Percentiles rank a stretch among this genome's conserved stretches.
Evolutionary conservation across 768 basidiomycete species (phyloP).

Genomic region (Pulveroboletus sp.): DNA sequence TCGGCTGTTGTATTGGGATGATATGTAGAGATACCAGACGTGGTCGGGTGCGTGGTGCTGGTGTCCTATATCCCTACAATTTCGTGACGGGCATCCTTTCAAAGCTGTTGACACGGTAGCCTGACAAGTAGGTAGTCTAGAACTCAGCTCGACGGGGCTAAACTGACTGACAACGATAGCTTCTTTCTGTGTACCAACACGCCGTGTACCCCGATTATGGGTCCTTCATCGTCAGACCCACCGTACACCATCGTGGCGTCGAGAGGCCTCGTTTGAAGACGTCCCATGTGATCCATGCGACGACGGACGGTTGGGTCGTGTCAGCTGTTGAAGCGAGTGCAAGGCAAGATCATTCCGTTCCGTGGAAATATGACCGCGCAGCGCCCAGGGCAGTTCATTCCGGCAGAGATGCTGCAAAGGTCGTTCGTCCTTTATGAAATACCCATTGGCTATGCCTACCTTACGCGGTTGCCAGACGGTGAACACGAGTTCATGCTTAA

Average conservation of each 20-base stretch:
- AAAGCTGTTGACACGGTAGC: slow-evolving; percentile 44
- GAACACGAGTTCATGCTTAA: slow-evolving; percentile 59
- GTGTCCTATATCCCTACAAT: slow-evolving; percentile 66
- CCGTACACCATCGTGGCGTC: slow-evolving; percentile 58
- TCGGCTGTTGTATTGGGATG: not conserved
- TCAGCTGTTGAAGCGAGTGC: slow-evolving; percentile 61
- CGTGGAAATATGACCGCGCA: slow-evolving; percentile 65
- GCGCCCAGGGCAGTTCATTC: slow-evolving; percentile 39
- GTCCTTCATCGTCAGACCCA: slow-evolving; percentile 20
- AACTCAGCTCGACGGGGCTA: not conserved
- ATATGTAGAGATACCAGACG: slow-evolving; percentile 40
- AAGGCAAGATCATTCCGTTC: slow-evolving; percentile 57
- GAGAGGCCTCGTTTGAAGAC: slow-evolving; percentile 52
- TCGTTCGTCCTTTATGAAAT: slow-evolving; percentile 56
- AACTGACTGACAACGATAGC: slow-evolving; percentile 29
- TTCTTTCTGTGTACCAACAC: slow-evolving; percentile 57
- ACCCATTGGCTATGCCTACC: slow-evolving; percentile 51
- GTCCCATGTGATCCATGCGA: slow-evolving; percentile 72
- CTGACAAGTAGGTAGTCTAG: slow-evolving; percentile 38
- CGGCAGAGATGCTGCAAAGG: slow-evolving; percentile 37
- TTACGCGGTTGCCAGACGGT: slow-evolving; percentile 52
- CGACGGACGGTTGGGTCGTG: slow-evolving; percentile 84
- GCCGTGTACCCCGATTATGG: slow-evolving; percentile 51
- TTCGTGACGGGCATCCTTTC: slow-evolving; percentile 59
- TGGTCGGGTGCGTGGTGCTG: slow-evolving; percentile 53